phyloP scores from a whole-genome alignment of 352 stramenopile species.

The Phytophthora kernoviae region DNA sequence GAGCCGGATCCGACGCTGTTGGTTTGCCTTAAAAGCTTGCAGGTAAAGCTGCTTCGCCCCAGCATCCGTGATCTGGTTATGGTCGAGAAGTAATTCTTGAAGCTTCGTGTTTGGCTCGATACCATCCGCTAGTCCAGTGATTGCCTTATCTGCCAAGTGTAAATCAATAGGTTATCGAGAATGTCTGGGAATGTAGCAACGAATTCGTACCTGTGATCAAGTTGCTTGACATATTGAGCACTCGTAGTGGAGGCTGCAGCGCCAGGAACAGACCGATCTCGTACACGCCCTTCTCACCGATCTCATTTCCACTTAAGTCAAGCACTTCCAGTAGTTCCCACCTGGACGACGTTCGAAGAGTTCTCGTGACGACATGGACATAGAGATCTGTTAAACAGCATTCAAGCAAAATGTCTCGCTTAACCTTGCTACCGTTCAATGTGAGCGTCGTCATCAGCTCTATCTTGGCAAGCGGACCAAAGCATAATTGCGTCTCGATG shows the following conservation, averaged over 20 bases:
- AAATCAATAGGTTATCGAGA: background rate
- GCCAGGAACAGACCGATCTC: slow-evolving; percentile 53
- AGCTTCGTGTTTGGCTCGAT: slow-evolving; percentile 49
- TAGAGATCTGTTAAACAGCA: slow-evolving; percentile 38
- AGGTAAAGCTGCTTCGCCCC: slow-evolving; percentile 55
- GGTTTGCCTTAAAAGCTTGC: slow-evolving; percentile 49
- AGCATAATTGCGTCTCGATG: slow-evolving; percentile 36
- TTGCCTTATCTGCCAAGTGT: slow-evolving; percentile 35
- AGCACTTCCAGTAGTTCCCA: slow-evolving; percentile 47
- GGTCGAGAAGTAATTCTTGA: slow-evolving; percentile 52
- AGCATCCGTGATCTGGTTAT: slow-evolving; percentile 57
- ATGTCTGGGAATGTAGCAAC: background rate
- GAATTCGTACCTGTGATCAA: slow-evolving; percentile 45
- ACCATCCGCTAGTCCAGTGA: slow-evolving; percentile 45
- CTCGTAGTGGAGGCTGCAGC: slow-evolving; percentile 39
- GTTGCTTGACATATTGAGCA: slow-evolving; percentile 58
- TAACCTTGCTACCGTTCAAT: slow-evolving; percentile 34
- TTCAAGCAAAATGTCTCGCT: slow-evolving; percentile 28
- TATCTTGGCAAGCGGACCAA: background rate
- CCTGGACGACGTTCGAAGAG: slow-evolving; percentile 26
- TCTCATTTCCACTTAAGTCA: slow-evolving; percentile 59
- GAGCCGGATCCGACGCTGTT: slow-evolving; percentile 47
- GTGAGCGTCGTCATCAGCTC: slow-evolving; percentile 3
- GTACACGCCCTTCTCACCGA: slow-evolving; percentile 40
- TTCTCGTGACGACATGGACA: slow-evolving; percentile 15